phyloP scores from a whole-genome alignment of 202 grass and related monocot genomes.

The Bolboschoenoplectus hybrid region DNA sequence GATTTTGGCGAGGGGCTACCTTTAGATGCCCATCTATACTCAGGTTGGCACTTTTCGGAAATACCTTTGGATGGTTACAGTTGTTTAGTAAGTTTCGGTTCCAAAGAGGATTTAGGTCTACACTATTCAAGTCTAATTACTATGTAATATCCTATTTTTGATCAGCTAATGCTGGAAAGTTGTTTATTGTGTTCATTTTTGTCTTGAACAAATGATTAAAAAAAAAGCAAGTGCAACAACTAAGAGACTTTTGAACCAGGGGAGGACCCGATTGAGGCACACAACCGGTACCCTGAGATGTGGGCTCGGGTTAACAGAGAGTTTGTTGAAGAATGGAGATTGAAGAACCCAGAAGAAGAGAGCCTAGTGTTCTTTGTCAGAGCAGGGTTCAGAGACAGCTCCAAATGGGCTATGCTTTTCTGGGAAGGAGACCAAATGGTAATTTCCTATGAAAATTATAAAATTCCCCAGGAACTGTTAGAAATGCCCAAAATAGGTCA shows the following conservation, averaged over 20 bases:
- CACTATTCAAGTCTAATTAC: not conserved
- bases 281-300: constrained; percentile 89
- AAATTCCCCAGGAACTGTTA: not conserved
- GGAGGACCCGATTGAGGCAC: constrained; percentile 68
- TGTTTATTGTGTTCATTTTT: constrained; percentile 4
- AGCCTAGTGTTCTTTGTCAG: constrained; percentile 85
- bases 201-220: not conserved
- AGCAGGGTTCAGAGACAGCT: constrained; percentile 78
- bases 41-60: constrained; percentile 41
- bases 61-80: constrained; percentile 5
- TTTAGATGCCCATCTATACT: constrained; percentile 74
- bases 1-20: constrained; percentile 95
- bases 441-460: not conserved
- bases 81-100: not conserved
- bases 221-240: not conserved
- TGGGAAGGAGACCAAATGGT: constrained; percentile 99
- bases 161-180: not conserved
- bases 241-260: constrained; percentile 39
- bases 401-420: constrained; percentile 84
- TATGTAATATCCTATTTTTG: not conserved
- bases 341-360: constrained; percentile 39
- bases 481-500: not conserved
- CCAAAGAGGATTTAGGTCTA: not conserved
- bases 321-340: constrained; percentile 72
- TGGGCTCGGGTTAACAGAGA: constrained; percentile 91